Percentiles rank a stretch among this genome's conserved stretches.
Evolutionary conservation across 169 alveolate species (phyloP).

Genomic region (Theileria parva): DNA sequence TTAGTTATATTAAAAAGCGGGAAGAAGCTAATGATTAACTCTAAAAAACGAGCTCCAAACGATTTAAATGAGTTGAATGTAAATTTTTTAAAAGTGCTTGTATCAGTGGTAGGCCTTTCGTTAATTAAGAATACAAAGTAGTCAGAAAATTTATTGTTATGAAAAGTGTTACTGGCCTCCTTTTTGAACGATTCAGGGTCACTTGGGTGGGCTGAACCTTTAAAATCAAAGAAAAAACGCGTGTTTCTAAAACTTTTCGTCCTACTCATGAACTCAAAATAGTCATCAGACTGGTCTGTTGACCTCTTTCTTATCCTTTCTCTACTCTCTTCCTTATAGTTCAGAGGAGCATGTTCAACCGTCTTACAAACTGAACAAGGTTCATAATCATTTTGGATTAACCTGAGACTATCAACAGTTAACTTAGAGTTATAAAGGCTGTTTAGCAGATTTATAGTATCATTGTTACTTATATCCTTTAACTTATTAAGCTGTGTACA

Average conservation of each 20-base stretch:
- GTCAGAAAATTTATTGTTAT: constrained; percentile 1
- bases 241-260: neutral
- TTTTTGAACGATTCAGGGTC: neutral
- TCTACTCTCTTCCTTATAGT: neutral
- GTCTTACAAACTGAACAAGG: constrained; percentile 28
- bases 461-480: neutral
- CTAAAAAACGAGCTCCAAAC: neutral
- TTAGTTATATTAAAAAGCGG: constrained; percentile 36
- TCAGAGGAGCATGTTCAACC: constrained; percentile 25
- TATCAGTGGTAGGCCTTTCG: neutral
- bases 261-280: neutral
- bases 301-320: neutral
- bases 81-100: neutral
- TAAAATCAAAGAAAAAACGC: constrained; percentile 6
- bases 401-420: constrained; percentile 17
- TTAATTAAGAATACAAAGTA: constrained; percentile 29
- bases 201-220: neutral
- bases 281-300: neutral
- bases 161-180: neutral
- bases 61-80: neutral
- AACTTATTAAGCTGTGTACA: constrained; percentile 45
- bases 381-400: constrained; percentile 15
- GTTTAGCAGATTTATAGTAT: constrained; percentile 7
- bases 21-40: constrained; percentile 15
- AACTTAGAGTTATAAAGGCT: constrained; percentile 33